Conservation (phyloP, 495 filamentous ascomycete species). For the Pseudoneurospora amorphoporcata region DNA sequence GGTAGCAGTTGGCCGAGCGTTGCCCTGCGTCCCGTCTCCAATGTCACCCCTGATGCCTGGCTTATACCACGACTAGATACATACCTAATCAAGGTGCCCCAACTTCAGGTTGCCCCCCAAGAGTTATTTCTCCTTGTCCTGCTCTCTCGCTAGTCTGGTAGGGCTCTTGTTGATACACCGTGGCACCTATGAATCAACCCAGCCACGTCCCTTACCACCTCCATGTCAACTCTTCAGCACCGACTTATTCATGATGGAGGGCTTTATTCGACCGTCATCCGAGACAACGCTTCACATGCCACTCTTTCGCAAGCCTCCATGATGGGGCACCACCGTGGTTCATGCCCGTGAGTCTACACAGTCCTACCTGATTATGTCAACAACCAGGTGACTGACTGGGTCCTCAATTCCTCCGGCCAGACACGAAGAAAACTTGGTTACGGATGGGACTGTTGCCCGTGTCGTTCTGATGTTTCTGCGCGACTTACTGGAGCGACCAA, state of each 20-base stretch:
- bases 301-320: conserved; percentile 15
- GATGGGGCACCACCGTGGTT: conserved; percentile 5
- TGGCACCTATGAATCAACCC: conserved; percentile 9
- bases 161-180: conserved; percentile 24
- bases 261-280: conserved; percentile 14
- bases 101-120: conserved; percentile 4
- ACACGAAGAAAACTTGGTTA: conserved; percentile 23
- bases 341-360: conserved; percentile 23
- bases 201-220: conserved; percentile 18
- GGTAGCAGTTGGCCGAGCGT: background rate
- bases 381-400: conserved; percentile 4
- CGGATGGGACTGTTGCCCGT: conserved; percentile 21
- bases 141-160: conserved; percentile 18
- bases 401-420: conserved; percentile 1
- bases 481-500: conserved; percentile 21
- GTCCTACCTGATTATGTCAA: background rate
- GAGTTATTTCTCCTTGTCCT: conserved; percentile 14
- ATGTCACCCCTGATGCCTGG: background rate
- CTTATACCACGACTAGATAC: background rate
- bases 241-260: conserved; percentile 24
- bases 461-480: conserved; percentile 26
- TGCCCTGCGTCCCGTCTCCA: background rate
- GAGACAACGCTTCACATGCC: conserved; percentile 9
- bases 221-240: conserved; percentile 25
- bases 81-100: background rate